Percentiles rank a stretch among this genome's conserved stretches.
Conservation (phyloP, 345 rosid species). For the Cardamine chenopodiifolia region DNA sequence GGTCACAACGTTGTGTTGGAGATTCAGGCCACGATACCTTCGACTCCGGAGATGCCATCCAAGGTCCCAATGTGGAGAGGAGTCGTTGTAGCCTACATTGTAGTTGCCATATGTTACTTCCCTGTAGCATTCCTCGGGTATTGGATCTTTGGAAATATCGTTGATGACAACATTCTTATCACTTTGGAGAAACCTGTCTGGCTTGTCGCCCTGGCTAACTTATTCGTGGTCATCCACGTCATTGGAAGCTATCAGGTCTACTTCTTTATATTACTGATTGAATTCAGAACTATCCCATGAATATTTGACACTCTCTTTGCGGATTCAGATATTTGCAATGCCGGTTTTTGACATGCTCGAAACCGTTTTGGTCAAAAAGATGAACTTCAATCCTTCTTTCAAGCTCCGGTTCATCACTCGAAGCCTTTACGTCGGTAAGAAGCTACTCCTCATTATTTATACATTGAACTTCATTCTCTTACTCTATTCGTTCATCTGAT, state of each 20-base stretch:
- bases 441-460: conserved; percentile 14
- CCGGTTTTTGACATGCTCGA: conserved; percentile 90
- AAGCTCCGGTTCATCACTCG: conserved; percentile 69
- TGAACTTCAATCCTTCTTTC: conserved; percentile 53
- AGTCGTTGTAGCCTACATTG: conserved; percentile 68
- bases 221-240: conserved; percentile 81
- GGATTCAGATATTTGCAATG: conserved; percentile 67
- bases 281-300: background rate
- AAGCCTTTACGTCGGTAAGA: conserved; percentile 69
- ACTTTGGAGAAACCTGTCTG: conserved; percentile 67
- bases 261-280: background rate
- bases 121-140: conserved; percentile 78
- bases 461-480: background rate
- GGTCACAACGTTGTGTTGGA: conserved; percentile 91
- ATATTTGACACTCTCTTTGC: background rate
- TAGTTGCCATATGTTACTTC: conserved; percentile 89
- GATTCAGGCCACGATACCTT: conserved; percentile 94
- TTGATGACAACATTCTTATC: conserved; percentile 77
- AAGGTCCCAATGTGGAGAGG: conserved; percentile 91
- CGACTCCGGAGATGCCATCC: conserved; percentile 81
- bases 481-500: background rate
- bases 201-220: conserved; percentile 80
- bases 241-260: conserved; percentile 88
- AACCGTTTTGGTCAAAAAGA: conserved; percentile 58
- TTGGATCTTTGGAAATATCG: conserved; percentile 58